Evolutionary conservation across 805 yeast species (phyloP).

Genomic region (Kazachstania kunashirensis): DNA sequence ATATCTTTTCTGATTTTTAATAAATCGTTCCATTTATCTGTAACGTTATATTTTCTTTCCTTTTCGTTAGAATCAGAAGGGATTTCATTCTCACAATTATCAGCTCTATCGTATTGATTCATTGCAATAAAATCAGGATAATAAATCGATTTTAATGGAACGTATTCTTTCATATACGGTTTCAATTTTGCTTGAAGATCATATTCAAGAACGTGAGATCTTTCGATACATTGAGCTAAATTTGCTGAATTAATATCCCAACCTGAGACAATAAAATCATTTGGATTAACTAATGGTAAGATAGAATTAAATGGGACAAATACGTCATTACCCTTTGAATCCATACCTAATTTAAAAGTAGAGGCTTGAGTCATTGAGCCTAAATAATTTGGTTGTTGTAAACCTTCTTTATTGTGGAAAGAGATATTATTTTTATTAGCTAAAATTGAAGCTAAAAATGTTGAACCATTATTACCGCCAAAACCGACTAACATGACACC

Average conservation of each 20-base stretch:
- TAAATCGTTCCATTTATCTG: slow-evolving; percentile 78
- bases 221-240: slow-evolving; percentile 67
- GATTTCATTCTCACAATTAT: slow-evolving; percentile 44
- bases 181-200: slow-evolving; percentile 71
- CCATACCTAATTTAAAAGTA: slow-evolving; percentile 83
- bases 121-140: slow-evolving; percentile 96
- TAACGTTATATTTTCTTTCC: slow-evolving; percentile 36
- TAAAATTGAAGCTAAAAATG: slow-evolving; percentile 72
- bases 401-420: slow-evolving; percentile 75
- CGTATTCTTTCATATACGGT: slow-evolving; percentile 48
- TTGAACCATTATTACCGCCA: slow-evolving; percentile 95
- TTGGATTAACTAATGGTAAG: slow-evolving; percentile 83
- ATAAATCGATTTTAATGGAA: slow-evolving; percentile 77
- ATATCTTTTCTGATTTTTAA: slow-evolving; percentile 80
- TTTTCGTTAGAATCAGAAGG: slow-evolving; percentile 22
- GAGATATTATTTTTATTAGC: slow-evolving; percentile 74
- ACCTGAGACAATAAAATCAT: slow-evolving; percentile 82
- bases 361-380: slow-evolving; percentile 94
- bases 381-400: slow-evolving; percentile 62
- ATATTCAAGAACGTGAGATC: slow-evolving; percentile 80
- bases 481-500: slow-evolving; percentile 89
- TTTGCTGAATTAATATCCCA: slow-evolving; percentile 83
- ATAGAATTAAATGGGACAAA: slow-evolving; percentile 87
- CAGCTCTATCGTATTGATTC: slow-evolving; percentile 86
- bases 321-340: slow-evolving; percentile 70